Percentiles rank a stretch among this genome's conserved stretches.
These are phyloP conservation scores for Pseudocercospora fijiensis DNA, from an alignment of 2,329 filamentous ascomycete species.

Conservation along the genomic window DNA sequence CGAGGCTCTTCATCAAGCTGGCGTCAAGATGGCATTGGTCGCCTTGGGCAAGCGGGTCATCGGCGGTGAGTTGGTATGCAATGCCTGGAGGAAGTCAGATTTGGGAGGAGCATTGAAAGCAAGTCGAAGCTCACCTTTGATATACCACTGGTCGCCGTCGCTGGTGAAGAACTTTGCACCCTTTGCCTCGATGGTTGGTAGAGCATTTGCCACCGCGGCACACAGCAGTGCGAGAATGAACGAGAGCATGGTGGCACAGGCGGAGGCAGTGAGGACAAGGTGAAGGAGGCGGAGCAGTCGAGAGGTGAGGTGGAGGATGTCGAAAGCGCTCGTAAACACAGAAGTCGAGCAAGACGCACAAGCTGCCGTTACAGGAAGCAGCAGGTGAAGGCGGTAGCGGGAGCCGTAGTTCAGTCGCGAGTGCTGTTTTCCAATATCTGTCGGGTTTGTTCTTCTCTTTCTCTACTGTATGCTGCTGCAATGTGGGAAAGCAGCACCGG, in stretches of 20 bases:
- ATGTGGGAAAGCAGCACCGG: neutral
- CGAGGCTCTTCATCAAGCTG: conserved; percentile 73
- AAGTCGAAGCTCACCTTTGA: conserved; percentile 62
- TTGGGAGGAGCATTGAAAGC: neutral
- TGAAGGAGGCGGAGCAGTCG: neutral
- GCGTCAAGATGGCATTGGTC: conserved; percentile 77
- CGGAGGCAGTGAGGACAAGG: neutral
- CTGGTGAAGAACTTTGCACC: conserved; percentile 84
- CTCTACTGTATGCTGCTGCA: neutral
- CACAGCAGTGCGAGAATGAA: conserved; percentile 22
- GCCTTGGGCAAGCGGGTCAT: conserved; percentile 74
- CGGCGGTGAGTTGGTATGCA: conserved; percentile 52
- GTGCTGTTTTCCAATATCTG: neutral
- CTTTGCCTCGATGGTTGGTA: conserved; percentile 59
- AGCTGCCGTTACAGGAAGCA: neutral
- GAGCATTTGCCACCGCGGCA: conserved; percentile 44
- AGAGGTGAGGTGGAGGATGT: neutral
- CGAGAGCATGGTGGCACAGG: conserved; percentile 8
- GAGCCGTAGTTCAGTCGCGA: neutral
- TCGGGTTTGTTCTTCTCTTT: neutral
- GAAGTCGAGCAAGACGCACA: neutral
- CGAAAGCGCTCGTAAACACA: neutral
- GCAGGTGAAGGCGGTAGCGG: neutral
- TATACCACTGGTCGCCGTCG: conserved; percentile 77
- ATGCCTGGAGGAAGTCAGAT: conserved; percentile 31